These are phyloP conservation scores for Raffaelea arxii DNA, from an alignment of 2,329 filamentous ascomycete genomes.

Conservation along the genomic window DNA sequence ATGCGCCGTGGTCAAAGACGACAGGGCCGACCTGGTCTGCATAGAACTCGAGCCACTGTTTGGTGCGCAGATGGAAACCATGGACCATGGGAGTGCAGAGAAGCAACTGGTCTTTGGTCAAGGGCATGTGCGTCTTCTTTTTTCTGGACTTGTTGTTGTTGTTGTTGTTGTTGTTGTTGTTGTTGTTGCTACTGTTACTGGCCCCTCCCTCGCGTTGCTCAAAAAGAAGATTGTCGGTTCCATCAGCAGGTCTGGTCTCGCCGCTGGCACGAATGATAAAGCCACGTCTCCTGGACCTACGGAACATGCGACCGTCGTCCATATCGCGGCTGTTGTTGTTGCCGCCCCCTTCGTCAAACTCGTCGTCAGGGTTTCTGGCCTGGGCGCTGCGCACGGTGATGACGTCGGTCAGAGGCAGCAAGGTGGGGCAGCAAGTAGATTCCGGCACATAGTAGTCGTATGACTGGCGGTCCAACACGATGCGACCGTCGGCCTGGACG, in stretches of 20 bases:
- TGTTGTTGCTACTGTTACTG: not conserved
- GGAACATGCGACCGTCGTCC: no score
- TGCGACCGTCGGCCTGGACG: conserved; percentile 17
- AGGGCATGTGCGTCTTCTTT: conserved; percentile 8
- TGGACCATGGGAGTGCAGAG: conserved; percentile 19
- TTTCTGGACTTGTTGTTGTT: conserved; percentile 9
- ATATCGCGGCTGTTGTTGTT: not conserved
- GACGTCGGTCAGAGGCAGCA: conserved; percentile 4
- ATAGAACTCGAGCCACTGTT: conserved; percentile 34
- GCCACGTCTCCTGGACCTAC: no score
- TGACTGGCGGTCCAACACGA: conserved; percentile 21
- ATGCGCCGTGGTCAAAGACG: conserved; percentile 34
- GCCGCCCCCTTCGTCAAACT: not conserved
- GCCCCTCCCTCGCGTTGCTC: no score
- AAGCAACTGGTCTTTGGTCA: conserved; percentile 18
- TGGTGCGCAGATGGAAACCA: conserved; percentile 34
- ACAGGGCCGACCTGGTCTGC: conserved; percentile 30
- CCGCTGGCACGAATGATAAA: no score
- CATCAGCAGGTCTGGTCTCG: no score
- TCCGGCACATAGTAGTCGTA: conserved; percentile 16
- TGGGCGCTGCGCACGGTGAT: conserved; percentile 5
- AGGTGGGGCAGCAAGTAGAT: not conserved
- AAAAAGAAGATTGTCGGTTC: no score
- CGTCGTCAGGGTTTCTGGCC: conserved; percentile 6
- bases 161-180: not conserved